These are phyloP conservation scores for Phyllosticta capitalensis DNA, from an alignment of 2,329 filamentous ascomycete genomes.

Conservation along the genomic window DNA sequence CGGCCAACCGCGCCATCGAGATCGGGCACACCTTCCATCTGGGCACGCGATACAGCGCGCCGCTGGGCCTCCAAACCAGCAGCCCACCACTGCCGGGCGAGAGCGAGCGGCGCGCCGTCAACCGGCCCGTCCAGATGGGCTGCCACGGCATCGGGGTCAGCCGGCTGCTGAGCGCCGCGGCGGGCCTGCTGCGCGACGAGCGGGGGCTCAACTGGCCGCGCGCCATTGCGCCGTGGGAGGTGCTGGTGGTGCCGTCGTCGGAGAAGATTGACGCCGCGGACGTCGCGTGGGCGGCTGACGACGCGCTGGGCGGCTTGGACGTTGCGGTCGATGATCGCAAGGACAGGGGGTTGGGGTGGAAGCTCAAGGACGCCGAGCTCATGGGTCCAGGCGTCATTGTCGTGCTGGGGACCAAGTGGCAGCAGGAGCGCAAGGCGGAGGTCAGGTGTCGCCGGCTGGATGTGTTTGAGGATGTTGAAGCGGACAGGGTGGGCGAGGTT, in stretches of 20 bases:
- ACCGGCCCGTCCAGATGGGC: constrained; percentile 66
- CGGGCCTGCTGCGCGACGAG: constrained; percentile 61
- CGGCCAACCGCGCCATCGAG: constrained; percentile 60
- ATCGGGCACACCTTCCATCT: constrained; percentile 93
- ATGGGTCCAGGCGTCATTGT: constrained; percentile 81
- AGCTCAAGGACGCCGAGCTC: constrained; percentile 79
- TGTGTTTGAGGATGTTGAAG: constrained; percentile 49
- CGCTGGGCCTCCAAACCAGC: constrained; percentile 50
- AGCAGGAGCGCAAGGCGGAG: constrained; percentile 44
- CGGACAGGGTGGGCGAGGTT: constrained; percentile 41
- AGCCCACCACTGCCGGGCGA: constrained; percentile 39
- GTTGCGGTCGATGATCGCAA: constrained; percentile 33
- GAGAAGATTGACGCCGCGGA: constrained; percentile 40
- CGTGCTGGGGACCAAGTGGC: constrained; percentile 52
- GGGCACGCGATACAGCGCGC: constrained; percentile 75
- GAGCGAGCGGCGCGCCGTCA: constrained; percentile 3
- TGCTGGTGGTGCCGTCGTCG: constrained; percentile 51
- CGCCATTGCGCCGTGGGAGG: constrained; percentile 75
- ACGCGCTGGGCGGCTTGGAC: constrained; percentile 29
- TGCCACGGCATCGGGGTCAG: constrained; percentile 94
- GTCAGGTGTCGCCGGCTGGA: constrained; percentile 66
- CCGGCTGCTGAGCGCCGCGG: constrained; percentile 77
- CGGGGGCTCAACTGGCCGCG: constrained; percentile 76
- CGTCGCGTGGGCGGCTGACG: constrained; percentile 52
- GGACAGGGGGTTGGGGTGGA: constrained; percentile 63